phyloP scores from a whole-genome alignment of 2,329 filamentous ascomycete genomes.

The Endoconidiophora polonica region DNA sequence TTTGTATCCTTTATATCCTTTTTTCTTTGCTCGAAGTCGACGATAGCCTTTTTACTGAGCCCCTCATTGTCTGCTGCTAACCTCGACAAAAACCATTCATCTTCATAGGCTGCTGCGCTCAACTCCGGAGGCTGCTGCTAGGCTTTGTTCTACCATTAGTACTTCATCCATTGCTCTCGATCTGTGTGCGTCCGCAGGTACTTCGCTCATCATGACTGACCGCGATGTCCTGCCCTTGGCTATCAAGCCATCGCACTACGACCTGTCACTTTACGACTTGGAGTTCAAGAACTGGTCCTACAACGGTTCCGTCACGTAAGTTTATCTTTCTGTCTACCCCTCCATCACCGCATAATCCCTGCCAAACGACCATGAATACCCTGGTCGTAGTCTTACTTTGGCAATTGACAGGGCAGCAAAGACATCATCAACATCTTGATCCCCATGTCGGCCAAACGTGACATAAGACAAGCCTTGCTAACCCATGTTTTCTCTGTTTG shows the following conservation, averaged over 20 bases:
- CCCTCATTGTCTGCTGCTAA: background rate
- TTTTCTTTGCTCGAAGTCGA: background rate
- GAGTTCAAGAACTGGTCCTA: conserved; percentile 63
- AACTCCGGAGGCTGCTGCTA: conserved; percentile 11
- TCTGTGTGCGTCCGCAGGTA: conserved; percentile 13
- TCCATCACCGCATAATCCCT: background rate
- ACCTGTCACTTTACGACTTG: conserved; percentile 63
- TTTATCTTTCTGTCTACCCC: conserved; percentile 9
- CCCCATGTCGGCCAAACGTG: too few relatives aligned
- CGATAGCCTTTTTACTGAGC: background rate
- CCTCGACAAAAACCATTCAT: background rate
- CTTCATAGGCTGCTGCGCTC: conserved; percentile 2
- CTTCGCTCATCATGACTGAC: conserved; percentile 31
- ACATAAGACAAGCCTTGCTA: background rate
- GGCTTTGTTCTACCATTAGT: conserved; percentile 16
- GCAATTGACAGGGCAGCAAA: too few relatives aligned
- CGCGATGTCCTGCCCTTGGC: conserved; percentile 44
- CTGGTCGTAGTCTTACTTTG: too few relatives aligned
- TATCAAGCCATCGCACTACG: conserved; percentile 75
- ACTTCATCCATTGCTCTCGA: conserved; percentile 16
- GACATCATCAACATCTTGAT: too few relatives aligned
- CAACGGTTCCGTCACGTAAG: conserved; percentile 57
- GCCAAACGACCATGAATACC: background rate
- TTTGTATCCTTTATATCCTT: background rate
- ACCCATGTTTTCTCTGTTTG: conserved; percentile 4